phyloP scores from a whole-genome alignment of 192 early-diverging fungal genomes.

The Entrophospora sp. region DNA sequence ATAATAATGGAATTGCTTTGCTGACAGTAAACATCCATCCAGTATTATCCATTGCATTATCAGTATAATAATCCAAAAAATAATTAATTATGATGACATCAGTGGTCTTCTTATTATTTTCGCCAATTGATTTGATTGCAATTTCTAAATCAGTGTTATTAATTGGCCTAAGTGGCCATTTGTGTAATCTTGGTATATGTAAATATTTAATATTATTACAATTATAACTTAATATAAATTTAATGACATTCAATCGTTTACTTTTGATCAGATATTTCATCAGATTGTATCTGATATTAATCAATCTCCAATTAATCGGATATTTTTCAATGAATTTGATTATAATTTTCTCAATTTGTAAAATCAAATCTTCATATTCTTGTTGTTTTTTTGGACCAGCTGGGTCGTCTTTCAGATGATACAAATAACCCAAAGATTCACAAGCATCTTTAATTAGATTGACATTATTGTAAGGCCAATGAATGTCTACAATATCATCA shows the following conservation, averaged over 20 bases:
- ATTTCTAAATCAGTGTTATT: background rate
- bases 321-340: background rate
- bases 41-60: background rate
- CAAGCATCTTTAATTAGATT: background rate
- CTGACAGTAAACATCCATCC: background rate
- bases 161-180: background rate
- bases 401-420: background rate
- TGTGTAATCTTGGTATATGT: background rate
- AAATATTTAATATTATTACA: background rate
- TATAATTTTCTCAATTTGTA: background rate
- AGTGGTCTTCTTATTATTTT: background rate
- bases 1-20: background rate
- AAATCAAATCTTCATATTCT: background rate
- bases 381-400: background rate
- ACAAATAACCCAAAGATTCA: background rate
- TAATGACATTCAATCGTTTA: background rate
- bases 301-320: background rate
- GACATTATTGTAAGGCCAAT: background rate
- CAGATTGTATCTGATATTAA: background rate
- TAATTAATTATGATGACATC: background rate
- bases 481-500: background rate
- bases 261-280: background rate
- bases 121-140: background rate
- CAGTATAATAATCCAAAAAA: background rate
- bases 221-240: background rate